Conservation (phyloP, 2,329 filamentous ascomycete genomes). For the Chaetomiaceae sp. region DNA sequence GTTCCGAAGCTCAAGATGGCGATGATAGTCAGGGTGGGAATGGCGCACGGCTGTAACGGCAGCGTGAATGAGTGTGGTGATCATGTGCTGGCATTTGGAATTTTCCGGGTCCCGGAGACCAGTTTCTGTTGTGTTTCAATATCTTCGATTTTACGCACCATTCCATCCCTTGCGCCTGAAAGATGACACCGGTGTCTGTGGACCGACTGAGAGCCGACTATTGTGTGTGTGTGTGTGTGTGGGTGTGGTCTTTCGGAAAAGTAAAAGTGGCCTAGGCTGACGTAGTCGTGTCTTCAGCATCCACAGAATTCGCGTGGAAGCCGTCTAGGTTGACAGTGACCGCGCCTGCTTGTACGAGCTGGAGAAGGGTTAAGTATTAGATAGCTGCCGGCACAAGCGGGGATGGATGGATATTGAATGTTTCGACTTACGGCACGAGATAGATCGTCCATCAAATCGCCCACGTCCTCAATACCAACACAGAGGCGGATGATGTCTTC, state of each 20-base stretch:
- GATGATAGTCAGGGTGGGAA: background rate
- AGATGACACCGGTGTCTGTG: background rate
- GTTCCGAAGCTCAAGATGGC: background rate
- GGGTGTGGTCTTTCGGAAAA: background rate
- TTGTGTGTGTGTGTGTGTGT: too few relatives aligned
- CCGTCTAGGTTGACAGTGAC: slow-evolving; percentile 81
- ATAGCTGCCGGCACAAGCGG: background rate
- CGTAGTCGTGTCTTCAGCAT: slow-evolving; percentile 33
- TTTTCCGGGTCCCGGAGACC: background rate
- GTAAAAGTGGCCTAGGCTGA: slow-evolving; percentile 16
- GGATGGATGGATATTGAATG: background rate
- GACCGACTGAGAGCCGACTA: background rate
- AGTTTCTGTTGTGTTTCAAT: slow-evolving; percentile 2
- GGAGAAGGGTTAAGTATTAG: slow-evolving; percentile 12
- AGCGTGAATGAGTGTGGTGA: background rate
- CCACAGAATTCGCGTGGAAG: slow-evolving; percentile 58
- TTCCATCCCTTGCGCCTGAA: background rate
- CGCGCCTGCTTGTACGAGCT: slow-evolving; percentile 91
- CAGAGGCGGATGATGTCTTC: slow-evolving; percentile 95
- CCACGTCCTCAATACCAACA: slow-evolving; percentile 89
- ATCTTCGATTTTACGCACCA: slow-evolving; percentile 2
- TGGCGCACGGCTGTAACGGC: background rate
- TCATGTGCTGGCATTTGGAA: background rate
- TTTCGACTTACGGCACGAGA: slow-evolving; percentile 71
- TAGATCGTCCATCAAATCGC: slow-evolving; percentile 90